Conservation (phyloP, 306 rosid genomes). For the Medicago ruthenica region DNA sequence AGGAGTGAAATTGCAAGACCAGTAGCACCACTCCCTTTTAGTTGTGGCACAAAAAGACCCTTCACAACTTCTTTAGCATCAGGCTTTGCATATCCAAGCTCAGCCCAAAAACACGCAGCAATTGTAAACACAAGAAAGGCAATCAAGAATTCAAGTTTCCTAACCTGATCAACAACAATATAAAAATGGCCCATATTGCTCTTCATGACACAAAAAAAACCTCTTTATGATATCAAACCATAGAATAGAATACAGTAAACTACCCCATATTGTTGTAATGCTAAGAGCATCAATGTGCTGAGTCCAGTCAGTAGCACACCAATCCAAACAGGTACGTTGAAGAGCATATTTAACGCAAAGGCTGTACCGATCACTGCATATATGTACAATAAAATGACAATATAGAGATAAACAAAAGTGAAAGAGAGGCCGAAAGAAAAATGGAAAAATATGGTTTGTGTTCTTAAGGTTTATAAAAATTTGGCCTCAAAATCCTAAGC, state of each 20-base stretch:
- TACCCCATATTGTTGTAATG: constrained; percentile 98
- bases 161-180: constrained; percentile 61
- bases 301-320: constrained; percentile 62
- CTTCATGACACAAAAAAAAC: constrained; percentile 9
- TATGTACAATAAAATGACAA: constrained; percentile 47
- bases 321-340: constrained; percentile 57
- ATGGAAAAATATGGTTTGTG: constrained; percentile 6
- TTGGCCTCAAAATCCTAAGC: not conserved
- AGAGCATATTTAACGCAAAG: constrained; percentile 64
- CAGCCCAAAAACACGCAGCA: constrained; percentile 87
- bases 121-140: constrained; percentile 85
- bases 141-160: constrained; percentile 96
- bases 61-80: constrained; percentile 66
- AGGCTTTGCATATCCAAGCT: constrained; percentile 93
- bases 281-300: constrained; percentile 62
- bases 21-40: constrained; percentile 87
- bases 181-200: constrained; percentile 12
- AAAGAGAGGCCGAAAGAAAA: constrained; percentile 1
- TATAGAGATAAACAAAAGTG: not conserved
- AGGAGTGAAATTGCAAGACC: constrained; percentile 99
- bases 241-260: constrained; percentile 33
- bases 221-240: constrained; percentile 13
- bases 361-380: constrained; percentile 61
- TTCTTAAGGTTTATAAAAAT: constrained; percentile 13
- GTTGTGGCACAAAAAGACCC: constrained; percentile 89